Evolutionary conservation across 2,329 filamentous ascomycete species (phyloP), one percentile per base, ranked within the genome.

Genomic region (Ophiobolus disseminans): DNA sequence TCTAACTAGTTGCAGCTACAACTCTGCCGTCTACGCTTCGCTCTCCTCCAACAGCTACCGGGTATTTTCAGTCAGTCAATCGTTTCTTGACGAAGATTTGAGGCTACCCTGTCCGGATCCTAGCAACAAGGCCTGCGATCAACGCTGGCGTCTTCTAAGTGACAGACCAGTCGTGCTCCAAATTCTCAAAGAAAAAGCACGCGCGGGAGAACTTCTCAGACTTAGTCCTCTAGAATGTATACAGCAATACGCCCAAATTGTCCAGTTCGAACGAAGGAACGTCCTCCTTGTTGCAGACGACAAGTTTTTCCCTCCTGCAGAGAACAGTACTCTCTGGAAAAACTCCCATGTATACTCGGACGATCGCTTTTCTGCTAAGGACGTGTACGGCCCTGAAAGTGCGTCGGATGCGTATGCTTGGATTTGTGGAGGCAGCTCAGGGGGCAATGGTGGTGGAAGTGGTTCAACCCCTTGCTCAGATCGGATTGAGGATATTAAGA

Each of bases 21-120:
- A 58, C 38, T 69, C 66, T 1, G 55, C 58, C 1, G 60, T 67
- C 0, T 69, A 55, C 28, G 38, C 40, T 1, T 59, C 61, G 2
- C 43, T 58, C 5, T 40, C 46, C 7, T 48, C 57, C 1, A 57
- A 59, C 19, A 19, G 36, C 19, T 68, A 66, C 34, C 35, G 19
- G 1, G 47, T 37, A 2, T 54, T 53, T 23, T 42, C 44, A 2
- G 62, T 63, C 20, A 55, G 50, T 21, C 13, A 50, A 17, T 46
- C 43, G 1, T 60, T 57, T 22, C 16, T 56, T n/a, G 28, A 43
- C 5, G 43, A 48, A 7, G 16, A 38, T 2, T n/a, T n/a, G n/a
- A n/a, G n/a, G n/a, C n/a, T n/a, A n/a, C n/a, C n/a, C n/a, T n/a
- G n/a, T n/a, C n/a, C n/a, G n/a, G n/a, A n/a, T n/a, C n/a, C n/a